These are phyloP conservation scores for Vaccinium corymbosum DNA, from an alignment of 148 eudicot species.

Conservation along the genomic window DNA sequence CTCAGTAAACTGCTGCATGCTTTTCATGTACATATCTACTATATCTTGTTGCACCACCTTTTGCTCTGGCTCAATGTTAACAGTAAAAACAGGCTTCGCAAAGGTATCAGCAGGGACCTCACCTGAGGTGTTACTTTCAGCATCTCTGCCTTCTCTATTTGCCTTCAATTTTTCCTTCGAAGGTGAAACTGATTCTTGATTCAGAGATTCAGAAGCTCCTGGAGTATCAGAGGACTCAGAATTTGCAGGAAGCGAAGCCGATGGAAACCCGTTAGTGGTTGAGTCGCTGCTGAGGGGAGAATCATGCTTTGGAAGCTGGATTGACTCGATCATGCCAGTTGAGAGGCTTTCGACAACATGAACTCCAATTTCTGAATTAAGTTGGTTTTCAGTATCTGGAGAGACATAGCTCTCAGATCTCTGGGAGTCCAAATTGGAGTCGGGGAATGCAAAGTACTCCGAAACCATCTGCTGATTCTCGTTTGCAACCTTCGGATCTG, in stretches of 20 bases:
- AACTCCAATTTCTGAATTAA: slow-evolving; percentile 38
- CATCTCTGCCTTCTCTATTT: slow-evolving; percentile 38
- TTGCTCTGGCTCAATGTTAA: slow-evolving; percentile 66
- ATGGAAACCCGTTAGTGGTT: slow-evolving; percentile 58
- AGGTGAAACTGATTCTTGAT: slow-evolving; percentile 49
- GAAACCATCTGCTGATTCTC: slow-evolving; percentile 87
- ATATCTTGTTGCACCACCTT: slow-evolving; percentile 90
- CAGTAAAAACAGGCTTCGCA: slow-evolving; percentile 46
- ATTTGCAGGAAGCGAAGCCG: slow-evolving; percentile 48
- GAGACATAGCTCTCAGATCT: slow-evolving; percentile 57
- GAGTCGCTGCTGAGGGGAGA: slow-evolving; percentile 69
- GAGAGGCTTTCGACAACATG: slow-evolving; percentile 52
- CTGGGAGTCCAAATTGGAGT: slow-evolving; percentile 38
- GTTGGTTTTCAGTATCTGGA: slow-evolving; percentile 60
- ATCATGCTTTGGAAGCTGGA: slow-evolving; percentile 37
- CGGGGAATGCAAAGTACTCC: slow-evolving; percentile 58
- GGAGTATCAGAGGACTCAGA: slow-evolving; percentile 59
- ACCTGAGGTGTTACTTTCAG: slow-evolving; percentile 41
- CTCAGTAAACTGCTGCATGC: slow-evolving; percentile 96
- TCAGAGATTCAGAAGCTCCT: slow-evolving; percentile 36
- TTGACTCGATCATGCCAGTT: slow-evolving; percentile 29
- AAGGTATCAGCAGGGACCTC: slow-evolving; percentile 21
- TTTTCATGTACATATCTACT: slow-evolving; percentile 97
- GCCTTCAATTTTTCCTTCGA: slow-evolving; percentile 30
- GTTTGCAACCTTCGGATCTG: slow-evolving; percentile 72